Evolutionary conservation across 75 land plant genomes (phyloP).

Genomic region (Pseudotsuga menziesii): DNA sequence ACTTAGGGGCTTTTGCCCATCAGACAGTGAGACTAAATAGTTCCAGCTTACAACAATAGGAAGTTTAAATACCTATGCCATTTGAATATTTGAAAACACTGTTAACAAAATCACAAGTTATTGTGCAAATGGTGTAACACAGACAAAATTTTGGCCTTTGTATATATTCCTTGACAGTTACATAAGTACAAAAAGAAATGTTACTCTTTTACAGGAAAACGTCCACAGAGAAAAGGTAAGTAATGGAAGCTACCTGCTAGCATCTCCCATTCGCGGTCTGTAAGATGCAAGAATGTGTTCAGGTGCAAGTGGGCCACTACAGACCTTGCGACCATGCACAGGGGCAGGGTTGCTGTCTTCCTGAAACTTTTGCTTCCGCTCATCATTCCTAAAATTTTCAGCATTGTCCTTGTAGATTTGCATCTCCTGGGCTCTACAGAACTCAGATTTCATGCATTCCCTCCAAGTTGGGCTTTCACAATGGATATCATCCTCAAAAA

Average conservation of each 20-base stretch:
- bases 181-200: too few species aligned
- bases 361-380: slow-evolving; percentile 23
- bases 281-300: slow-evolving; percentile 41
- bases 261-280: slow-evolving; percentile 21
- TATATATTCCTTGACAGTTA: too few species aligned
- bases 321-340: slow-evolving; percentile 26
- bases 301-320: slow-evolving; percentile 58
- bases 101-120: too few species aligned
- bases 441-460: slow-evolving; percentile 19
- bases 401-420: slow-evolving; percentile 14
- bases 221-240: background rate
- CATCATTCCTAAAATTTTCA: slow-evolving; percentile 11
- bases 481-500: slow-evolving; percentile 61
- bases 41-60: too few species aligned
- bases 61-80: too few species aligned
- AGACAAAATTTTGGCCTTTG: too few species aligned
- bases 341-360: slow-evolving; percentile 12
- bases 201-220: background rate
- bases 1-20: too few species aligned
- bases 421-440: background rate
- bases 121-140: too few species aligned
- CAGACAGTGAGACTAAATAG: too few species aligned
- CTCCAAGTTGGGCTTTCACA: slow-evolving; percentile 41
- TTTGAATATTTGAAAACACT: too few species aligned
- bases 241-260: slow-evolving; percentile 32